Evolutionary conservation across 768 basidiomycete genomes (phyloP).

Genomic region (Tubosaeta brunneosetosa): DNA sequence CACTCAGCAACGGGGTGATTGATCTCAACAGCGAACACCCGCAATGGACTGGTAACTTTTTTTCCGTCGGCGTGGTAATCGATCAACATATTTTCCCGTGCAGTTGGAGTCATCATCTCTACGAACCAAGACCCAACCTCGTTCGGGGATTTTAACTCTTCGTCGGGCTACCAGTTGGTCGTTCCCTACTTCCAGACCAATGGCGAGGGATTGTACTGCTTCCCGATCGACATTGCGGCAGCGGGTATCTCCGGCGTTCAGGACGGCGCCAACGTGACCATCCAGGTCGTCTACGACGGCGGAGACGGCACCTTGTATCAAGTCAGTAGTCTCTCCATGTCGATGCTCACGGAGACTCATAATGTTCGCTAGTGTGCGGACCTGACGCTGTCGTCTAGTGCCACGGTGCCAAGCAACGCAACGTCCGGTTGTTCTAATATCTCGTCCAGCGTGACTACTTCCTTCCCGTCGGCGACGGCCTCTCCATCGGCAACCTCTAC

Average conservation of each 20-base stretch:
- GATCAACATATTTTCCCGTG: slow-evolving; percentile 1
- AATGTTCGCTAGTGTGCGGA: slow-evolving; percentile 63
- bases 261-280: slow-evolving; percentile 60
- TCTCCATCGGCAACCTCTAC: slow-evolving; percentile 2
- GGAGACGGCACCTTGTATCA: slow-evolving; percentile 66
- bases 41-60: neutral
- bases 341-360: neutral
- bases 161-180: slow-evolving; percentile 26
- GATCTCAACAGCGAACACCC: slow-evolving; percentile 18
- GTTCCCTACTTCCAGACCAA: slow-evolving; percentile 42
- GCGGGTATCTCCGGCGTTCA: slow-evolving; percentile 37
- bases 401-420: slow-evolving; percentile 44
- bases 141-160: slow-evolving; percentile 58
- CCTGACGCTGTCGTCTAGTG: slow-evolving; percentile 34
- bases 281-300: slow-evolving; percentile 64
- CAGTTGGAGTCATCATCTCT: slow-evolving; percentile 52
- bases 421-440: slow-evolving; percentile 32
- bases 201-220: slow-evolving; percentile 60
- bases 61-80: neutral
- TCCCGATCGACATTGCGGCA: slow-evolving; percentile 56
- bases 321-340: slow-evolving; percentile 30
- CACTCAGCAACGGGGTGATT: slow-evolving; percentile 58
- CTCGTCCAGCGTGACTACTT: slow-evolving; percentile 14
- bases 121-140: slow-evolving; percentile 54
- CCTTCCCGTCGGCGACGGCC: slow-evolving; percentile 11